Percentiles rank a stretch among this genome's conserved stretches.
phyloP scores from a whole-genome alignment of 108 stramenopile genomes.

The Nitzschia palea region DNA sequence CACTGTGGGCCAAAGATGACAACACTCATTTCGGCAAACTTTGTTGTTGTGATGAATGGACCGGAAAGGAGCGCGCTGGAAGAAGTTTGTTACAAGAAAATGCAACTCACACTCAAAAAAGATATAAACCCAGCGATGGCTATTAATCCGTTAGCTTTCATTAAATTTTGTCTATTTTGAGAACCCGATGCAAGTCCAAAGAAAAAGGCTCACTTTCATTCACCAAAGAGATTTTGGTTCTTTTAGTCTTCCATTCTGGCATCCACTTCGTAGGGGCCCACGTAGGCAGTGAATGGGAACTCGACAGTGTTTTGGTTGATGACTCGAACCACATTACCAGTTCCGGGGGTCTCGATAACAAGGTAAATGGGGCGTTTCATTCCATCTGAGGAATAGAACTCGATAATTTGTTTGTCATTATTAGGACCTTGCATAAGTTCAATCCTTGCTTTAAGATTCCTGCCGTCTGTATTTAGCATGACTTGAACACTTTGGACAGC shows the following conservation, averaged over 20 bases:
- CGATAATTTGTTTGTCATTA: slow-evolving; percentile 65
- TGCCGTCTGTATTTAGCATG: slow-evolving; percentile 58
- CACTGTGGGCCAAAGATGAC: too few relatives aligned
- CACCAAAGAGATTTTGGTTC: too few relatives aligned
- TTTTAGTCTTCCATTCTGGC: neutral
- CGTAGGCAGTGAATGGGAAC: slow-evolving; percentile 38
- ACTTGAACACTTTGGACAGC: slow-evolving; percentile 56
- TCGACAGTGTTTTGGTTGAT: slow-evolving; percentile 58
- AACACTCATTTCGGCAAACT: too few relatives aligned
- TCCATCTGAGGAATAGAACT: slow-evolving; percentile 61
- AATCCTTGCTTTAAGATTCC: slow-evolving; percentile 56
- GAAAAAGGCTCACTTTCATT: too few relatives aligned
- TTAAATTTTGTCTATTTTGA: too few relatives aligned
- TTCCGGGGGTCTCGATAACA: slow-evolving; percentile 57
- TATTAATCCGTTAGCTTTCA: too few relatives aligned
- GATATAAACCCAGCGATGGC: too few relatives aligned
- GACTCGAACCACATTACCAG: slow-evolving; percentile 59
- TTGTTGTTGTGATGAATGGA: too few relatives aligned
- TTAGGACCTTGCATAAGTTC: slow-evolving; percentile 64
- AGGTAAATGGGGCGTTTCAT: slow-evolving; percentile 57
- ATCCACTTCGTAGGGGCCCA: slow-evolving; percentile 1
- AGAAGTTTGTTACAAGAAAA: too few relatives aligned
- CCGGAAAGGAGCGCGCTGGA: too few relatives aligned
- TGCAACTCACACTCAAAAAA: too few relatives aligned
- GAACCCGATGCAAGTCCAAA: too few relatives aligned